Base-by-base conservation (phyloP, 495 filamentous ascomycete genomes). In the Podospora appendiculata region DNA sequence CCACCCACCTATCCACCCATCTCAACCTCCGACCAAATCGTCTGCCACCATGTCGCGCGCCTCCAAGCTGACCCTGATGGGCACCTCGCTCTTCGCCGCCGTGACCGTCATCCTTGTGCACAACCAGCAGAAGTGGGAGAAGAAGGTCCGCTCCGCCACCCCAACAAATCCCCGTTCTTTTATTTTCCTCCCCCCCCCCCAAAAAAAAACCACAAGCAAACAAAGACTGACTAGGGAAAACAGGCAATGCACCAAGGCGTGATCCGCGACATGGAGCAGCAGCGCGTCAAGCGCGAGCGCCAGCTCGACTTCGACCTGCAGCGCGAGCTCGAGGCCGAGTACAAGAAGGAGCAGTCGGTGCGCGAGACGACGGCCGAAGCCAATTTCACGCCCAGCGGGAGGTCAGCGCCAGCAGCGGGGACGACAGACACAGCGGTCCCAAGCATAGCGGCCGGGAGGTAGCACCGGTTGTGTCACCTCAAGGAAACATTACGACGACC, bases 241-340 rank as follows among this genome's bases (percentile, higher is more conserved):
- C 63, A 95, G 92, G 87, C 89, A 41, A 99, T 99, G 93, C 93
- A 99, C 64, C 80, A 82, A 51, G 94, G 94, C 13, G 93, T 99
- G 8, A 74, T 96, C 58, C 87, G 91, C 41, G 94, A 97, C 59
- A 87, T 95, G 74, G 91, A 97, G 61, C 92, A 95, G 66, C 90
- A 95, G 62, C 82, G 85, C 34, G 62, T 96, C 46, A 95, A 96
- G 72, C 78, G 79, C 57, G 87, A 94, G 66, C 83, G 94, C 18
- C 86, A 90, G 67, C 81, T 87, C 50, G 94, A 99, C 55, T 99
- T 97, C 60, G 89, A 96, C 53, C 80, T 92, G 81, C 93, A 99
- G 69, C 80, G 78, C 55, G 76, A 72, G 17, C 71, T 99, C 41
- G 90, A 96, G 69, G 79, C 88, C 60, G 88, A 97, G 70, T 96